Percentiles rank a stretch among this genome's conserved stretches.
Evolutionary conservation across 192 early-diverging fungal species (phyloP).

Genomic region (Backusella mclennaniae): DNA sequence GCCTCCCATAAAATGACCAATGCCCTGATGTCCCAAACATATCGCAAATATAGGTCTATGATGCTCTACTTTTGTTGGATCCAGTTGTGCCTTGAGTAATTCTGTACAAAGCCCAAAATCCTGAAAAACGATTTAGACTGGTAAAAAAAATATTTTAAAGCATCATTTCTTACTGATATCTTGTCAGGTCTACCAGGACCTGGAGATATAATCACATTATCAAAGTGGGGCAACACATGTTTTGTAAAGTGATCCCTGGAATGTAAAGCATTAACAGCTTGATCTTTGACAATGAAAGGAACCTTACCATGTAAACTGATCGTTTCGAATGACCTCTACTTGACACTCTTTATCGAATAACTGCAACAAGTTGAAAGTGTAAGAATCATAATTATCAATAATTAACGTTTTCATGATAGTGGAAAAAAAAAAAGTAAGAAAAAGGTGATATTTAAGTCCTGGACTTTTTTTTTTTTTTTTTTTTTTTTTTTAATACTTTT

Average conservation of each 20-base stretch:
- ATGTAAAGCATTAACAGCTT: neutral
- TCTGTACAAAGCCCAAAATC: constrained; percentile 79
- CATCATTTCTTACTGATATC: constrained; percentile 31
- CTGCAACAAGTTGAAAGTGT: constrained; percentile 94
- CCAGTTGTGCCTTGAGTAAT: constrained; percentile 44
- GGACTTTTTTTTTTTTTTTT: neutral
- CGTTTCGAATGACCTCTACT: constrained; percentile 87
- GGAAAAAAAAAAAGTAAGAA: neutral
- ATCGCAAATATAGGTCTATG: constrained; percentile 83
- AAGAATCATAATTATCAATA: constrained; percentile 97
- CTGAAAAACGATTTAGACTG: constrained; percentile 33
- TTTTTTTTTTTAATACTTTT: neutral
- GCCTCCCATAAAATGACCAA: constrained; percentile 68
- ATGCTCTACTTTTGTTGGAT: constrained; percentile 22
- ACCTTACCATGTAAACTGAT: constrained; percentile 83
- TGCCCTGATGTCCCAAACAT: constrained; percentile 93
- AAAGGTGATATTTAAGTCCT: neutral
- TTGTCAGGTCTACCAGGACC: constrained; percentile 86
- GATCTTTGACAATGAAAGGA: neutral
- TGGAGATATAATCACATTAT: constrained; percentile 90
- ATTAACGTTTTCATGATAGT: constrained; percentile 61
- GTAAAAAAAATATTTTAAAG: no score
- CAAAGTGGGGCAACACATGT: constrained; percentile 76
- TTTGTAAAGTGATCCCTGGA: constrained; percentile 55
- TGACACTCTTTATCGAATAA: constrained; percentile 51